These are phyloP conservation scores for Dryas octopetala DNA, from an alignment of 306 rosid species.

Conservation along the genomic window DNA sequence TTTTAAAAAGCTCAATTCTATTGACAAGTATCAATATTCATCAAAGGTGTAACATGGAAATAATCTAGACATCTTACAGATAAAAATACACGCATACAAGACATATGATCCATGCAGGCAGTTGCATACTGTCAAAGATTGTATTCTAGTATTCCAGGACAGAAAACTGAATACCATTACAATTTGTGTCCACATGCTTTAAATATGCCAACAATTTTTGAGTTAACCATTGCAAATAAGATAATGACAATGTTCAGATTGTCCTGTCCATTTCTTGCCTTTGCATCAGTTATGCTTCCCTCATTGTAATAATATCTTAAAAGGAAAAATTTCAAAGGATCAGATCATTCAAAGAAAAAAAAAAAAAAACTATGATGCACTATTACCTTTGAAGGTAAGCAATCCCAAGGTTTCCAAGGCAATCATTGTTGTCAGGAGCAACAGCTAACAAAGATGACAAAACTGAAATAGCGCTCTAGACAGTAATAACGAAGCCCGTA, in stretches of 20 bases:
- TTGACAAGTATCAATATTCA: background rate
- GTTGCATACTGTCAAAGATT: background rate
- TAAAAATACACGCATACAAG: background rate
- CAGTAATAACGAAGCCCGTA: slow-evolving; percentile 24
- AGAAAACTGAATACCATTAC: background rate
- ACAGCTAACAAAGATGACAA: slow-evolving; percentile 75
- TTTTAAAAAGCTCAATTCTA: too few relatives aligned
- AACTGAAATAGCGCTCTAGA: slow-evolving; percentile 80
- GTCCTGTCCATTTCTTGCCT: too few relatives aligned
- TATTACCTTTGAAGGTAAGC: slow-evolving; percentile 85
- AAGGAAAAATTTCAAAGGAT: background rate
- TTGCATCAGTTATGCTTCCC: background rate
- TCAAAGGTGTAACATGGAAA: background rate
- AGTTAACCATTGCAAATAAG: background rate
- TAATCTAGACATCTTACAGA: background rate
- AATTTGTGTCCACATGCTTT: background rate
- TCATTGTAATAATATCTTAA: background rate
- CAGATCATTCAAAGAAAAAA: background rate
- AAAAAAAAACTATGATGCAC: background rate
- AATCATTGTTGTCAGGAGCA: slow-evolving; percentile 75
- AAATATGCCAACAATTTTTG: background rate
- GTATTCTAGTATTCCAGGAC: background rate
- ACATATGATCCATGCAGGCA: background rate
- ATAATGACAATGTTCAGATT: too few relatives aligned
- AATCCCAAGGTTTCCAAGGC: slow-evolving; percentile 91